A percentile compares a stretch with the other conserved stretches of the same genome.
phyloP scores from a whole-genome alignment of 2,329 filamentous ascomycete species.

The Epicoccum nigrum region DNA sequence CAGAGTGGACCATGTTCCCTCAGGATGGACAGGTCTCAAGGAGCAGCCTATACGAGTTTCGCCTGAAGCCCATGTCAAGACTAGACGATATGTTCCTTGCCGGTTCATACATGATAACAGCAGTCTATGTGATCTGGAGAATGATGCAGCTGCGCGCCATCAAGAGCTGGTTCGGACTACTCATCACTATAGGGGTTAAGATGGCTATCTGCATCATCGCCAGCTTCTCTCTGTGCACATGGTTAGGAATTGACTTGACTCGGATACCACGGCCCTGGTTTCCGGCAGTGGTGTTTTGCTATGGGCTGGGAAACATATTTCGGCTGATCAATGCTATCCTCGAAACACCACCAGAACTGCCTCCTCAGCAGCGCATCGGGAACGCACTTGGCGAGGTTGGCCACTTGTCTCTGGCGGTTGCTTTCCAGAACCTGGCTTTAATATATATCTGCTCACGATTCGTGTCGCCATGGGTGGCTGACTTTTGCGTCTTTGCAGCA shows the following conservation, averaged over 20 bases:
- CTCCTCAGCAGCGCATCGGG: slow-evolving; percentile 71
- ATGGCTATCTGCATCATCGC: slow-evolving; percentile 75
- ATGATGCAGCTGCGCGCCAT: slow-evolving; percentile 74
- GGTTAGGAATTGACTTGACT: slow-evolving; percentile 76
- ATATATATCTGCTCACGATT: slow-evolving; percentile 69
- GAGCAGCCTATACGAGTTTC: slow-evolving; percentile 76
- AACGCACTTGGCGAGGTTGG: slow-evolving; percentile 76
- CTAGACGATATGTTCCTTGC: slow-evolving; percentile 69
- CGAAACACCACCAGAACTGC: slow-evolving; percentile 70
- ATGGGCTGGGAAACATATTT: slow-evolving; percentile 81
- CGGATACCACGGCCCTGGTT: slow-evolving; percentile 76
- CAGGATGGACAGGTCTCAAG: slow-evolving; percentile 59
- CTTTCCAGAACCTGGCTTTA: slow-evolving; percentile 71
- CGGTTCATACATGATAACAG: slow-evolving; percentile 68
- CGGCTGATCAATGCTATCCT: slow-evolving; percentile 79
- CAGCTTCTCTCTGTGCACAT: slow-evolving; percentile 78
- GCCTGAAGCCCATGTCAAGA: slow-evolving; percentile 74
- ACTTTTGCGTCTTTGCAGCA: slow-evolving; percentile 77
- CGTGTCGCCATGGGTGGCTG: slow-evolving; percentile 72
- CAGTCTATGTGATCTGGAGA: slow-evolving; percentile 69
- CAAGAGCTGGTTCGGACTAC: slow-evolving; percentile 75
- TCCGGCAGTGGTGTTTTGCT: slow-evolving; percentile 75
- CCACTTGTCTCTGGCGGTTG: slow-evolving; percentile 70
- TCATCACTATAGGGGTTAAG: slow-evolving; percentile 72
- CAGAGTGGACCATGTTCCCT: slow-evolving; percentile 71